Evolutionary conservation across 1,284 basidiomycete species (phyloP).

Genomic region (Omphalotus olearius): DNA sequence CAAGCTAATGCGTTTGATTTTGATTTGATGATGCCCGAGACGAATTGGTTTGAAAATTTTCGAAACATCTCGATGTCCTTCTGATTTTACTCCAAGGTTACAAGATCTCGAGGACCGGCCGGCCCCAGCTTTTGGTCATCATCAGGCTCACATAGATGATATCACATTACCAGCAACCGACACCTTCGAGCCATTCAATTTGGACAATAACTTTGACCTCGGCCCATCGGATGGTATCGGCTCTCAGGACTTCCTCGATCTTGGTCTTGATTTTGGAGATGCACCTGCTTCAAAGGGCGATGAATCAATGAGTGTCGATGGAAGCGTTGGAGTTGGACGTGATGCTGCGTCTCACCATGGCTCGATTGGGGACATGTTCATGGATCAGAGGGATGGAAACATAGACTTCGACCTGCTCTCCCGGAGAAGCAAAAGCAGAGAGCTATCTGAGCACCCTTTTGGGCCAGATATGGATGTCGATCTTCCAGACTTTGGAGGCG

Average conservation of each 20-base stretch:
- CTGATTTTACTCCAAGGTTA: conserved; percentile 44
- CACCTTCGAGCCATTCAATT: conserved; percentile 56
- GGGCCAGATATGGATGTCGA: conserved; percentile 57
- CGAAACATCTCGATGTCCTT: neutral
- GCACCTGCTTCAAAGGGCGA: conserved; percentile 24
- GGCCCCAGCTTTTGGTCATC: conserved; percentile 64
- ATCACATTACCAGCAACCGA: conserved; percentile 76
- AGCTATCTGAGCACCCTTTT: conserved; percentile 61
- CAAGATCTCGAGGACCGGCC: conserved; percentile 71
- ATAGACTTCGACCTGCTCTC: conserved; percentile 59
- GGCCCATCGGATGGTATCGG: conserved; percentile 80
- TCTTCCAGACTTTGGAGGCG: conserved; percentile 47
- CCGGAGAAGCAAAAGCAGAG: conserved; percentile 51
- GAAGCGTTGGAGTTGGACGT: conserved; percentile 71
- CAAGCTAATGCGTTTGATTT: conserved; percentile 71
- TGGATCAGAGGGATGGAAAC: conserved; percentile 37
- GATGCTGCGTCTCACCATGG: conserved; percentile 55
- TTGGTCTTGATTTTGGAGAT: conserved; percentile 22
- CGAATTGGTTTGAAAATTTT: conserved; percentile 57
- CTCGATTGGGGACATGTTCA: conserved; percentile 58
- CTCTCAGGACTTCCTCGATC: conserved; percentile 66
- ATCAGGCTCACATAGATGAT: conserved; percentile 79
- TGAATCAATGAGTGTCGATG: conserved; percentile 49
- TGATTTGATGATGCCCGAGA: conserved; percentile 77
- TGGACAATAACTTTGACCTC: conserved; percentile 65